phyloP scores from a whole-genome alignment of 164 flowering plant genomes.

The Sedum album region DNA sequence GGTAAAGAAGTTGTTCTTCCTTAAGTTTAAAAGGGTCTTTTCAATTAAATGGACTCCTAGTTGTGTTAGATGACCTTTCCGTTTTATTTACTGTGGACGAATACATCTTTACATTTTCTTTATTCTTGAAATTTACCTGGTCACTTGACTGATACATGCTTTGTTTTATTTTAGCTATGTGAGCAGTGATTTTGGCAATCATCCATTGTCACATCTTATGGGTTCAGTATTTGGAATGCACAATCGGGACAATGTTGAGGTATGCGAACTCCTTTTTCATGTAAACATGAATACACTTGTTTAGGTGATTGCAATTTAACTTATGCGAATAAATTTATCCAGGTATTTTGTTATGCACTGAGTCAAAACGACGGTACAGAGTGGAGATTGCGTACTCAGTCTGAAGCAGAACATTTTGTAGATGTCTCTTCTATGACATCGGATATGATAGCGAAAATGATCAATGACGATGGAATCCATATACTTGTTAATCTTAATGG shows the following conservation, averaged over 20 bases:
- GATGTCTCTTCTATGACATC: no score
- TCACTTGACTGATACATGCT: neutral
- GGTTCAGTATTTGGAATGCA: no score
- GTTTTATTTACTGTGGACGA: neutral
- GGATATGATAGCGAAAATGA: conserved; percentile 70
- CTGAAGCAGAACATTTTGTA: no score
- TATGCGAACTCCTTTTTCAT: conserved; percentile 14
- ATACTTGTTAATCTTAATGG: conserved; percentile 82
- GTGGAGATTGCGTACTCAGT: no score
- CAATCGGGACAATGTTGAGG: conserved; percentile 79
- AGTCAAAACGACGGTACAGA: no score
- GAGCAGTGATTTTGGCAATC: no score
- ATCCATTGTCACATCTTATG: no score
- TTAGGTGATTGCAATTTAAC: neutral
- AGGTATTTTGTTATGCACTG: conserved; percentile 96
- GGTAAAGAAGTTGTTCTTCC: no score
- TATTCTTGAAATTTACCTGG: neutral
- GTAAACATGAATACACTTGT: neutral
- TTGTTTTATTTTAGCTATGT: no score
- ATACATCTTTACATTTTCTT: no score
- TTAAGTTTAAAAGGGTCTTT: no score
- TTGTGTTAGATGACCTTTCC: neutral
- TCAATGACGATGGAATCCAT: conserved; percentile 85
- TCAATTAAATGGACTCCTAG: neutral
- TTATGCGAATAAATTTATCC: conserved; percentile 5